Base-by-base conservation (phyloP, 2,329 filamentous ascomycete genomes). In the Emmonsia crescens region DNA sequence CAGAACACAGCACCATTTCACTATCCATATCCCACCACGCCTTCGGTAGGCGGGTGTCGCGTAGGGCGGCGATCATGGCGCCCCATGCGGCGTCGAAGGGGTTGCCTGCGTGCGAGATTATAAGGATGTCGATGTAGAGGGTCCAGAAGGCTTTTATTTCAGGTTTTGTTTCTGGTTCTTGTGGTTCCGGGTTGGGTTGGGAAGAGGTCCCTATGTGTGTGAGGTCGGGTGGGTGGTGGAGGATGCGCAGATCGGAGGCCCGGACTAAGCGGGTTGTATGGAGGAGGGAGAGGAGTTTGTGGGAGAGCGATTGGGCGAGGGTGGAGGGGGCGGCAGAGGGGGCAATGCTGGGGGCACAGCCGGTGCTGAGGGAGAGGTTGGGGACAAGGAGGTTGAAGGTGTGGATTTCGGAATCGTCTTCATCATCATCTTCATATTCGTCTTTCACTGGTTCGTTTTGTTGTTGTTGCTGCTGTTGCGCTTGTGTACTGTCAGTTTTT, bases 121-220 rank as follows among this genome's bases (percentile, higher is more conserved):
- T 94, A 71, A 96, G 83, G n/a, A 96, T 81, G 71, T 97, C 93
- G 66, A 99, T 89, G 75, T 96, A 96, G 24, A 99, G 84, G 10
- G 89, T 87, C 94, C 93, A 99, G 74, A 95, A 97, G 0, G 88
- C 94, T 72, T 89, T 93, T 12, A 93, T 75, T 64, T 85, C 80
- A 8, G 73, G 72, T 48, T 66, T 64, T 14, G 65, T 63, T 5
- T 69, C 66, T 46, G 68, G 67, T 29, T 76, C 71, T 60, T 78
- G 74, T 3, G 80, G 78, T 27, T 81, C 78, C 19, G 27, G 14
- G 49, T 33, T 33, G 14, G 5, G 24, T 44, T n/a, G 21, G 69
- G 68, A n/a, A n/a, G n/a, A n/a, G 51, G 64, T 55, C 14, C 76
- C 60, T 59, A 76, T 57, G 38, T 31, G 24, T 46, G 40, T 57